phyloP scores from a whole-genome alignment of 1,284 basidiomycete species.

The Pyrrhoderma noxium region DNA sequence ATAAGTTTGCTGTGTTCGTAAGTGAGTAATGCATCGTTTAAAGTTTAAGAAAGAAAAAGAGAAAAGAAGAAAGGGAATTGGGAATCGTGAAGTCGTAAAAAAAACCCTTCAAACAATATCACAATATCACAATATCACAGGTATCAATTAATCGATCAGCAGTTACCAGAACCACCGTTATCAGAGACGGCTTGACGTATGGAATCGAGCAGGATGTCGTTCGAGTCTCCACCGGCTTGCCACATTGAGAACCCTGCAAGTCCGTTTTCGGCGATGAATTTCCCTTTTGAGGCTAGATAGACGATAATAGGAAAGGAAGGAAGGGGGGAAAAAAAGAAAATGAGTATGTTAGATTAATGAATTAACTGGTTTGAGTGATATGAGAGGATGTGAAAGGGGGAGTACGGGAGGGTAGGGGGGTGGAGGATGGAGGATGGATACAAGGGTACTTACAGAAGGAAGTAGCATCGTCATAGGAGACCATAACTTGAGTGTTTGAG shows the following conservation, averaged over 20 bases:
- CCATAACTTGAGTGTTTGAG: constrained; percentile 40
- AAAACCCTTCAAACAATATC: no score
- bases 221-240: constrained; percentile 54
- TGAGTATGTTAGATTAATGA: no score
- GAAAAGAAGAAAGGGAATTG: no score
- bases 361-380: no score
- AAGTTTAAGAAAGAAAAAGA: no score
- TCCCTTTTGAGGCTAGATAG: constrained; percentile 40
- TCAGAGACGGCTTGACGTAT: constrained; percentile 27
- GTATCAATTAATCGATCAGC: no score
- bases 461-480: constrained; percentile 54
- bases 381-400: not conserved
- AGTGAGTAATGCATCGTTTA: no score
- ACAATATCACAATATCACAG: no score
- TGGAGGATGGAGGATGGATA: no score
- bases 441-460: constrained; percentile 41
- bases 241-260: constrained; percentile 59
- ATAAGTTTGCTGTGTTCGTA: no score
- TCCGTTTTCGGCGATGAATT: constrained; percentile 42
- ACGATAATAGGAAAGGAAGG: not conserved
- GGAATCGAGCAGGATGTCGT: constrained; percentile 48
- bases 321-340: not conserved
- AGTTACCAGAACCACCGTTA: no score
- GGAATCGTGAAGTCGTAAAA: no score
- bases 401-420: not conserved